Evolutionary conservation across 495 filamentous ascomycete species (phyloP).

Genomic region (Hypoxylon crocopeplum): DNA sequence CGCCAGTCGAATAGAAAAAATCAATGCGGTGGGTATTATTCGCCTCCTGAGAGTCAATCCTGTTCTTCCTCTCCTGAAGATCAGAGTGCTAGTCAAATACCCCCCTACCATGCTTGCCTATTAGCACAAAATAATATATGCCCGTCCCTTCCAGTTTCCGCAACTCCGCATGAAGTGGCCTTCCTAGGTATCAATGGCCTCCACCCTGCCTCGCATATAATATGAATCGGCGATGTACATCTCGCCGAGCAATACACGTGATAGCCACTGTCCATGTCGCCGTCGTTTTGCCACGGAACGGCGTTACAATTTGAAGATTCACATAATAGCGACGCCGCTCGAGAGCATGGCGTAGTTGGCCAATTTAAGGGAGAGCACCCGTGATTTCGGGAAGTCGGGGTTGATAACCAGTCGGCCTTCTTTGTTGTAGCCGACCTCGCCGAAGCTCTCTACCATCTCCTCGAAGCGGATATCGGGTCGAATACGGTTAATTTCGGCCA

Average conservation of each 20-base stretch:
- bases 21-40: slow-evolving; percentile 42
- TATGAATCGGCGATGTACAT: too few species aligned
- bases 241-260: too few species aligned
- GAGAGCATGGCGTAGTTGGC: slow-evolving; percentile 55
- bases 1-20: slow-evolving; percentile 23
- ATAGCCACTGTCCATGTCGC: not conserved
- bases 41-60: slow-evolving; percentile 34
- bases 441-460: slow-evolving; percentile 64
- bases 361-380: slow-evolving; percentile 54
- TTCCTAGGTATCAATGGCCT: not conserved
- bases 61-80: slow-evolving; percentile 21
- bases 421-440: slow-evolving; percentile 56
- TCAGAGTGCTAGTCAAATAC: slow-evolving; percentile 16
- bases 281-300: not conserved
- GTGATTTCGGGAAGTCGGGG: slow-evolving; percentile 54
- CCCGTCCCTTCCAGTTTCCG: slow-evolving; percentile 8
- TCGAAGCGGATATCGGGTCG: slow-evolving; percentile 63
- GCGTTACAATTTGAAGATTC: slow-evolving; percentile 2
- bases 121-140: not conserved
- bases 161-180: slow-evolving; percentile 1
- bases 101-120: slow-evolving; percentile 7
- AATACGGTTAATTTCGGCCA: slow-evolving; percentile 58
- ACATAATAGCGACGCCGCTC: slow-evolving; percentile 47
- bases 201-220: too few species aligned
- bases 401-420: slow-evolving; percentile 57